Percentiles rank a stretch among this genome's conserved stretches.
Conservation (phyloP, 2,329 filamentous ascomycete genomes). For the Apiospora malaysiana region DNA sequence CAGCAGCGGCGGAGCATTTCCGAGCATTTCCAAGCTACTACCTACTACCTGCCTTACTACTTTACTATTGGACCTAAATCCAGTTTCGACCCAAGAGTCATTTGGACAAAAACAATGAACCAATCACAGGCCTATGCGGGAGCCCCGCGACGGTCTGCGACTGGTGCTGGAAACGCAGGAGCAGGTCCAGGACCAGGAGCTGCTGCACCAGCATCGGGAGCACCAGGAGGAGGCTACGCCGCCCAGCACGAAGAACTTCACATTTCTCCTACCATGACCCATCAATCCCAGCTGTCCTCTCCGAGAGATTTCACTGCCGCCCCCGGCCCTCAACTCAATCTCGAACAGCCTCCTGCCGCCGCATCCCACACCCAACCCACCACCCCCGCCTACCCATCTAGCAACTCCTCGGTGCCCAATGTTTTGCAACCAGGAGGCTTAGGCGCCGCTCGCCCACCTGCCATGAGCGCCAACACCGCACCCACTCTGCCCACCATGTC, state of each 20-base stretch:
- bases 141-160: constrained; percentile 41
- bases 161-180: not conserved
- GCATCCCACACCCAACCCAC: constrained; percentile 25
- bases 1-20: constrained; percentile 16
- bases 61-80: constrained; percentile 9
- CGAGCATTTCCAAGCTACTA: not conserved
- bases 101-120: constrained; percentile 42
- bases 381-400: constrained; percentile 47
- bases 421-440: constrained; percentile 63
- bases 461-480: constrained; percentile 50
- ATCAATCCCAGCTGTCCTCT: constrained; percentile 44
- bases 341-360: constrained; percentile 35
- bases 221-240: constrained; percentile 24
- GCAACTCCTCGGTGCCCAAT: constrained; percentile 57
- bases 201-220: not conserved
- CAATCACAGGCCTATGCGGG: constrained; percentile 44
- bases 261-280: constrained; percentile 54
- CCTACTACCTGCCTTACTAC: not conserved
- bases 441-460: constrained; percentile 41
- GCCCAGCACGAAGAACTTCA: constrained; percentile 59
- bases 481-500: constrained; percentile 55
- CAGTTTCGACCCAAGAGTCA: constrained; percentile 9
- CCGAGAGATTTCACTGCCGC: not conserved
- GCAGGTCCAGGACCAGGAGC: not conserved
- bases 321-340: constrained; percentile 51